Percentiles rank a stretch among this genome's conserved stretches.
Evolutionary conservation across 2,329 filamentous ascomycete genomes (phyloP).

Genomic region (Eutypella sp.): DNA sequence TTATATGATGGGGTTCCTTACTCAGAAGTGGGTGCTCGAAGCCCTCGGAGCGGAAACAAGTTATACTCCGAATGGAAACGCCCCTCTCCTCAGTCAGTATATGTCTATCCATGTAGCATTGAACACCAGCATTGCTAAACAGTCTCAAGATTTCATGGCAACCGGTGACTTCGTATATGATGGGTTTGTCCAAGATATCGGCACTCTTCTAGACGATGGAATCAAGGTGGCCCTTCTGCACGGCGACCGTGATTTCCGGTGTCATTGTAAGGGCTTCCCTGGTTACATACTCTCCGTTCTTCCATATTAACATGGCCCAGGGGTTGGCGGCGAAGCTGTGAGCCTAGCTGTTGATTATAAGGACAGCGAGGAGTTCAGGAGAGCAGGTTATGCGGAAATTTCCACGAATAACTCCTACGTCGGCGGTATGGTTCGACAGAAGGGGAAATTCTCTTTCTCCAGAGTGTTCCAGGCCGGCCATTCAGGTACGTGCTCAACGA

Average conservation of each 20-base stretch:
- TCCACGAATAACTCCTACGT: constrained; percentile 33
- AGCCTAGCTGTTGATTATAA: constrained; percentile 39
- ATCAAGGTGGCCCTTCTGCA: constrained; percentile 49
- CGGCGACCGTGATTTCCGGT: constrained; percentile 48
- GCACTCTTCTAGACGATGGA: constrained; percentile 45
- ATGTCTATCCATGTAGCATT: too few species aligned
- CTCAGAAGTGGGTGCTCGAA: constrained; percentile 45
- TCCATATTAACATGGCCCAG: background rate
- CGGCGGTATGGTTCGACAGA: constrained; percentile 40
- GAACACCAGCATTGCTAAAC: constrained; percentile 10
- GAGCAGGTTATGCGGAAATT: constrained; percentile 42
- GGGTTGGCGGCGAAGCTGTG: constrained; percentile 39
- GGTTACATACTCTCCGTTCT: too few species aligned
- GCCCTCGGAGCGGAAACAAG: constrained; percentile 52
- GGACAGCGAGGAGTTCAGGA: constrained; percentile 33
- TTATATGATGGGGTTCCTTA: constrained; percentile 49
- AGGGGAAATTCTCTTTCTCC: constrained; percentile 40
- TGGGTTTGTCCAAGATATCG: constrained; percentile 19
- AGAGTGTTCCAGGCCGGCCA: constrained; percentile 42
- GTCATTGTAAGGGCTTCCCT: constrained; percentile 40
- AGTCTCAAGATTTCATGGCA: constrained; percentile 33
- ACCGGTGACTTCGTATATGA: constrained; percentile 12
- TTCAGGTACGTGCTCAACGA: constrained; percentile 11
- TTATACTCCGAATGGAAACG: constrained; percentile 32
- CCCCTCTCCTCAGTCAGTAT: background rate